phyloP scores from a whole-genome alignment of 2,329 filamentous ascomycete genomes.

The Hysterium pulicare region DNA sequence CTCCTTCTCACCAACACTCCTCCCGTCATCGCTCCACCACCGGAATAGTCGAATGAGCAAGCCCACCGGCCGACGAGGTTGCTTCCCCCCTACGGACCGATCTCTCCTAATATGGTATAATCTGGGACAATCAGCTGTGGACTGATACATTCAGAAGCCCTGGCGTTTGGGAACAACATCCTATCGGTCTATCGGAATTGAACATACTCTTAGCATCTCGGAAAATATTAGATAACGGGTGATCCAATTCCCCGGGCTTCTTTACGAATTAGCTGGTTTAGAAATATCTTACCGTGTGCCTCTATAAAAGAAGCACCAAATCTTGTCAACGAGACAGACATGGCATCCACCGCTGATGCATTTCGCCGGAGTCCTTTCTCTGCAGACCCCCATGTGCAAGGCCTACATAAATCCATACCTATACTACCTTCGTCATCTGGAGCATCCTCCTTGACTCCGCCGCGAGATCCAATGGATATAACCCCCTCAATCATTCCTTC shows the following conservation, averaged over 20 bases:
- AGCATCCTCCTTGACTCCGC: slow-evolving; percentile 40
- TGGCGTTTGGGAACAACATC: neutral
- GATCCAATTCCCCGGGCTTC: neutral
- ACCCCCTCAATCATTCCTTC: slow-evolving; percentile 46
- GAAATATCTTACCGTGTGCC: neutral
- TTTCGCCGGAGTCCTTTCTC: slow-evolving; percentile 47
- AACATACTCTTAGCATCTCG: neutral
- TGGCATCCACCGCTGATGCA: slow-evolving; percentile 45
- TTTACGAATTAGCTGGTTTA: neutral
- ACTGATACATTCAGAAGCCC: neutral
- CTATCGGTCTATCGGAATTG: neutral
- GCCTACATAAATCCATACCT: slow-evolving; percentile 51
- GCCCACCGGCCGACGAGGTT: neutral
- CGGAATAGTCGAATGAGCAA: neutral
- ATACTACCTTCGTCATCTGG: slow-evolving; percentile 48
- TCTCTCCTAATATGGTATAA: slow-evolving; percentile 5
- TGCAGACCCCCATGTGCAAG: slow-evolving; percentile 39
- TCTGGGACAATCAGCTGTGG: neutral
- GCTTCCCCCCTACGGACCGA: neutral
- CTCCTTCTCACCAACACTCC: neutral
- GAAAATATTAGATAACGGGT: neutral
- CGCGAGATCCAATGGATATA: slow-evolving; percentile 55
- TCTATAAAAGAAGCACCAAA: slow-evolving; percentile 6
- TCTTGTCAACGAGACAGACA: slow-evolving; percentile 16
- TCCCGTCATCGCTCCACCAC: neutral